A percentile compares a stretch with the other conserved stretches of the same genome.
Conservation (phyloP, 1,139 yeast species). For the Lodderomyces beijingensis region DNA sequence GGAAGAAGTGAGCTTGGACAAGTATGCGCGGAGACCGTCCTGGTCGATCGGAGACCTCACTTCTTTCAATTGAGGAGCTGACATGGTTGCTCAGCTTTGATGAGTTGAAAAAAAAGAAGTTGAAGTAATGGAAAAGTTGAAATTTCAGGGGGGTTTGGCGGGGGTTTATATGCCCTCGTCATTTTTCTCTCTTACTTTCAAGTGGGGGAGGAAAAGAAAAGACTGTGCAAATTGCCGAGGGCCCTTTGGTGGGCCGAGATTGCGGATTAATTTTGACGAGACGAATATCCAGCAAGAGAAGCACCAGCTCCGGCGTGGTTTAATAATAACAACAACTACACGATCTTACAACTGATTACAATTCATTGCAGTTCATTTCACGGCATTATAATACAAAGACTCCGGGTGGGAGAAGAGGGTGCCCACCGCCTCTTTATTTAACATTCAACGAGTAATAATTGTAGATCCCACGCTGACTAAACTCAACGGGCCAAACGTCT, state of each 20-base stretch:
- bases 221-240: not conserved
- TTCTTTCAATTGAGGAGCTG: slow-evolving; percentile 30
- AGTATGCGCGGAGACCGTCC: slow-evolving; percentile 24
- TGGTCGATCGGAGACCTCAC: slow-evolving; percentile 38
- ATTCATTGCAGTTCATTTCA: too few relatives aligned
- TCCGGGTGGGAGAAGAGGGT: too few relatives aligned
- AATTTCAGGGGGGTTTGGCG: slow-evolving; percentile 2
- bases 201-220: slow-evolving; percentile 1
- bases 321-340: too few relatives aligned
- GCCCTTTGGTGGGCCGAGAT: too few relatives aligned
- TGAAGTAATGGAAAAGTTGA: not conserved
- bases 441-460: slow-evolving; percentile 59
- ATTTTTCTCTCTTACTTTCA: not conserved
- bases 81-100: slow-evolving; percentile 21
- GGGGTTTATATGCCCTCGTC: too few relatives aligned
- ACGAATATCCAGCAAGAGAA: too few relatives aligned
- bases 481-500: slow-evolving; percentile 59
- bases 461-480: slow-evolving; percentile 65
- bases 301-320: too few relatives aligned
- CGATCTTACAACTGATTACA: too few relatives aligned
- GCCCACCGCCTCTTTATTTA: too few relatives aligned
- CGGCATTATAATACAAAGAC: too few relatives aligned
- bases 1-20: slow-evolving; percentile 13
- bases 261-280: too few relatives aligned
- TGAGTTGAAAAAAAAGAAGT: slow-evolving; percentile 1